A percentile compares a stretch with the other conserved stretches of the same genome.
phyloP scores from a whole-genome alignment of 345 rosid genomes.

The Rhodamnia argentea region DNA sequence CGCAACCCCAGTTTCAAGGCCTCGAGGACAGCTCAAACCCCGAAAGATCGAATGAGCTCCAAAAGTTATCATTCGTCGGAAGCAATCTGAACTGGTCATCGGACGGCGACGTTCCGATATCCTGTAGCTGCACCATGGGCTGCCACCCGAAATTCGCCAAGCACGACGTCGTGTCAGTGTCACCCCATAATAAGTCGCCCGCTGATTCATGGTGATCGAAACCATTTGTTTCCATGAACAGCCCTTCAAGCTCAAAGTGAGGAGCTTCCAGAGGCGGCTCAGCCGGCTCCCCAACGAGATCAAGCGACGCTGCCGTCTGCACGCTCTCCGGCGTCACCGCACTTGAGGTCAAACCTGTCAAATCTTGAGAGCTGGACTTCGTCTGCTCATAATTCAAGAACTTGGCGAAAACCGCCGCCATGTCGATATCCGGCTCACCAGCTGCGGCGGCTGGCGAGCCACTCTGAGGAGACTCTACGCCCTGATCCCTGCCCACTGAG shows the following conservation, averaged over 20 bases:
- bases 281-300: not conserved
- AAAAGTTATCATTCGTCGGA: not conserved
- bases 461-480: not conserved
- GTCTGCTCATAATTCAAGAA: constrained; percentile 24
- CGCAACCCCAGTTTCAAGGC: constrained; percentile 5
- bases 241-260: not conserved
- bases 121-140: not conserved
- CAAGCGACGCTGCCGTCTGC: not conserved
- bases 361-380: not conserved
- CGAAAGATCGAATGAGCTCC: constrained; percentile 28
- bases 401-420: constrained; percentile 67
- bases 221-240: not conserved
- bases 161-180: constrained; percentile 15
- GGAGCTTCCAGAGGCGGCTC: not conserved
- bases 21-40: constrained; percentile 33
- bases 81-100: constrained; percentile 1
- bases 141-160: constrained; percentile 25
- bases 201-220: not conserved
- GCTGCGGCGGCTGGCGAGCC: constrained; percentile 1
- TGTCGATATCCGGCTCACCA: constrained; percentile 35
- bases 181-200: constrained; percentile 9
- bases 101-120: constrained; percentile 14
- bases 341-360: not conserved
- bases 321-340: not conserved
- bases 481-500: not conserved